Evolutionary conservation across 306 rosid genomes (phyloP).

Genomic region (Lablab purpureus): DNA sequence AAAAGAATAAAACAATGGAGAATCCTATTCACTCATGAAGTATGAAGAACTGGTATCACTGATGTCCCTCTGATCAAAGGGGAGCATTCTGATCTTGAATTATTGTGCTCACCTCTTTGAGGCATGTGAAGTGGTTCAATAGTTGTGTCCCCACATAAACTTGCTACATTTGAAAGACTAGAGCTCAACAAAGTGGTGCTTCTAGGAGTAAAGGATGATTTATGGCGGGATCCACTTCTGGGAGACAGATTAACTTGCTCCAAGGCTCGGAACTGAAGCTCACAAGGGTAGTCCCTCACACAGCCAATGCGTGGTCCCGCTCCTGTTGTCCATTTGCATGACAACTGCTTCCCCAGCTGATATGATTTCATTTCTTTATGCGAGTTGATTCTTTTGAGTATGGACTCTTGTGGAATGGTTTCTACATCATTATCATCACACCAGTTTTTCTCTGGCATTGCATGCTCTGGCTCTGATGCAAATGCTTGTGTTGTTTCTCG

Average conservation of each 20-base stretch:
- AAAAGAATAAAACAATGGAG: conserved; percentile 58
- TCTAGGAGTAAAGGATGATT: conserved; percentile 53
- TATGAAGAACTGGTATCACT: conserved; percentile 51
- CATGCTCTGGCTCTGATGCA: conserved; percentile 43
- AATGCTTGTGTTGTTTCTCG: conserved; percentile 42
- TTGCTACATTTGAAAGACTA: conserved; percentile 43
- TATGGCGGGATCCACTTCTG: conserved; percentile 54
- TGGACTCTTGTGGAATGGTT: conserved; percentile 68
- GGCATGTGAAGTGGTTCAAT: conserved; percentile 21
- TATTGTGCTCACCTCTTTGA: conserved; percentile 42
- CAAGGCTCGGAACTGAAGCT: conserved; percentile 82
- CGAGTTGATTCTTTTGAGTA: conserved; percentile 79
- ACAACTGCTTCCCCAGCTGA: conserved; percentile 88
- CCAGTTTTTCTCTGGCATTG: conserved; percentile 42
- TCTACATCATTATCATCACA: conserved; percentile 55
- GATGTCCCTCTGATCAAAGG: conserved; percentile 61
- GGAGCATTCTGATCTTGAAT: conserved; percentile 51
- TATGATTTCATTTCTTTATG: conserved; percentile 78
- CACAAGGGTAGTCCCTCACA: conserved; percentile 86
- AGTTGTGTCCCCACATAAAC: conserved; percentile 43
- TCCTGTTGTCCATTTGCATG: conserved; percentile 98
- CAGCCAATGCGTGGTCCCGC: conserved; percentile 98
- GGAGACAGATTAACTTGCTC: conserved; percentile 93
- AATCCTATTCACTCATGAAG: conserved; percentile 47
- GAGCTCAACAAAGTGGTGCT: conserved; percentile 50